Conservation (phyloP, 768 basidiomycete genomes). For the Lentinus tigrinus region DNA sequence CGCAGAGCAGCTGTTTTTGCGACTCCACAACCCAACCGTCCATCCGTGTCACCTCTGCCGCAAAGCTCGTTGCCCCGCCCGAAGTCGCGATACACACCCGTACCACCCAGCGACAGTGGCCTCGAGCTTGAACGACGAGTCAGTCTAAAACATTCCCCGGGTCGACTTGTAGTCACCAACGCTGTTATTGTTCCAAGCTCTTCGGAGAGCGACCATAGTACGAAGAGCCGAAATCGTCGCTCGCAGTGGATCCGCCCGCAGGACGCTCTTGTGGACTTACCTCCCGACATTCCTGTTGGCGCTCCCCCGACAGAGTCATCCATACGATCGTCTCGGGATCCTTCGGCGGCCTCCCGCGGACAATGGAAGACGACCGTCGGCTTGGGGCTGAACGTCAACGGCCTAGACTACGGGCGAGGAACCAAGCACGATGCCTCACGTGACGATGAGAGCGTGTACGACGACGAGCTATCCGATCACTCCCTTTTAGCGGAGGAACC, state of each 20-base stretch:
- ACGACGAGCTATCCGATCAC: conserved; percentile 5
- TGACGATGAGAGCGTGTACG: conserved; percentile 21
- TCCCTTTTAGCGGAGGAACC: conserved; percentile 4
- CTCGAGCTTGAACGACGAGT: conserved; percentile 24
- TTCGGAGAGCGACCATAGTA: conserved; percentile 18
- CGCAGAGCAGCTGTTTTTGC: not conserved
- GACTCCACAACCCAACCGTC: conserved; percentile 7
- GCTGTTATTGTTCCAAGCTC: conserved; percentile 26
- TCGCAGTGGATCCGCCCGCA: not conserved
- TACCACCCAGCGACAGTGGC: conserved; percentile 19
- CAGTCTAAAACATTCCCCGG: conserved; percentile 3
- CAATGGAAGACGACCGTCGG: not conserved
- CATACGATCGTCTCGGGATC: not conserved
- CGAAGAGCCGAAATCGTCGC: not conserved
- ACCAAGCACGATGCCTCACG: not conserved
- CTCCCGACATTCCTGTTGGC: not conserved
- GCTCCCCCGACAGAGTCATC: not conserved
- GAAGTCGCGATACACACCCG: not conserved
- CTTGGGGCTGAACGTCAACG: conserved; percentile 8
- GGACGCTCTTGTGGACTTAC: not conserved
- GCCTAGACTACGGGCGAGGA: not conserved
- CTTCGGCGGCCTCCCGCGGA: not conserved
- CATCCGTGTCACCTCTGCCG: not conserved
- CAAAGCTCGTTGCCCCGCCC: conserved; percentile 3
- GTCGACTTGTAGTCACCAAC: conserved; percentile 26